Percentiles rank a stretch among this genome's conserved stretches.
These are phyloP conservation scores for Sclerotiophoma versabilis DNA, from an alignment of 2,329 filamentous ascomycete genomes.

Conservation along the genomic window DNA sequence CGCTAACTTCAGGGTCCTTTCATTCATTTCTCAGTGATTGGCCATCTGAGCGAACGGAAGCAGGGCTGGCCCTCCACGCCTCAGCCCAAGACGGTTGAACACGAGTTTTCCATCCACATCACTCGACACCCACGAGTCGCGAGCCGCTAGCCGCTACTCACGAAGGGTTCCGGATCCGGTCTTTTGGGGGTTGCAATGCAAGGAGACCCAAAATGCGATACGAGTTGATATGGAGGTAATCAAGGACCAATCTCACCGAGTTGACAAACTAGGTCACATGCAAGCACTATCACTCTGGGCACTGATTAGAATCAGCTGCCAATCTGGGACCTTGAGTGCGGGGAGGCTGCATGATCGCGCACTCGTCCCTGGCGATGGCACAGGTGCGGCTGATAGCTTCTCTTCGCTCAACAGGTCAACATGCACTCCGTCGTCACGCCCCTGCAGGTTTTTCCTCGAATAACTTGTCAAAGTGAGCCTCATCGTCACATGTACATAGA, in stretches of 20 bases:
- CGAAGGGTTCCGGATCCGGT: not conserved
- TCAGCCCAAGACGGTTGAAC: constrained; percentile 7
- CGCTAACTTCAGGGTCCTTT: constrained; percentile 5
- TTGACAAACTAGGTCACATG: not conserved
- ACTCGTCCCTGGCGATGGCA: not conserved
- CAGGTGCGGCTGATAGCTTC: constrained; percentile 12
- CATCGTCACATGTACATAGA: constrained; percentile 3
- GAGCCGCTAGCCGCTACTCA: not conserved
- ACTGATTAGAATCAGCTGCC: constrained; percentile 8
- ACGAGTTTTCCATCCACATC: constrained; percentile 1
- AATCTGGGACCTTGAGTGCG: constrained; percentile 1
- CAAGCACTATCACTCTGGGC: not conserved
- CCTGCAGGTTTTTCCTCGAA: not conserved
- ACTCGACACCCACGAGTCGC: not conserved
- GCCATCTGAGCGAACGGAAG: not conserved
- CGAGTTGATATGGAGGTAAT: not conserved
- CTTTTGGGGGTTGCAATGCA: not conserved
- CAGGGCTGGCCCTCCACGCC: not conserved
- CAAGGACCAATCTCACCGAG: not conserved
- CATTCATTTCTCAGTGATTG: not conserved
- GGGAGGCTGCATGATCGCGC: constrained; percentile 5
- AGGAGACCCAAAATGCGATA: not conserved
- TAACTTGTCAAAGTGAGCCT: not conserved
- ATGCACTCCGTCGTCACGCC: not conserved
- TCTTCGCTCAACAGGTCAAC: not conserved